A percentile compares a stretch with the other conserved stretches of the same genome.
These are phyloP conservation scores for Cenchrus purpureus DNA, from an alignment of 176 grass and related monocot species.

Conservation along the genomic window DNA sequence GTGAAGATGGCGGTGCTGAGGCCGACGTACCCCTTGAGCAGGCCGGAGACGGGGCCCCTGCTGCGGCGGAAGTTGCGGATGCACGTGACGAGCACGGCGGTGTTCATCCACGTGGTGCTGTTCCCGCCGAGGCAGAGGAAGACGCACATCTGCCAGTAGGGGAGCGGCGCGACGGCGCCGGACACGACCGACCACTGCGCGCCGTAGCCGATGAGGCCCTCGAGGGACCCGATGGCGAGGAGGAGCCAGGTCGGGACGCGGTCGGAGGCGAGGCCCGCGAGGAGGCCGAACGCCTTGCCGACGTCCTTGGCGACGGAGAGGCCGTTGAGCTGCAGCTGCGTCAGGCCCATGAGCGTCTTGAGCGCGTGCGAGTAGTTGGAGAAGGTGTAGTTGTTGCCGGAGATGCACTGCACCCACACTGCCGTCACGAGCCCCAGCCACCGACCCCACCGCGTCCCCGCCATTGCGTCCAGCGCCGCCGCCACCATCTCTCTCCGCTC, in stretches of 20 bases:
- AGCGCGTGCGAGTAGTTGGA: conserved; percentile 92
- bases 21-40: conserved; percentile 92
- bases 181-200: conserved; percentile 91
- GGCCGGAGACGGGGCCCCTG: conserved; percentile 73
- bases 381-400: conserved; percentile 99
- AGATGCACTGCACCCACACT: conserved; percentile 99
- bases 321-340: conserved; percentile 90
- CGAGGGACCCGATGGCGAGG: conserved; percentile 87
- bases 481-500: conserved; percentile 28
- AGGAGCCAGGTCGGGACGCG: conserved; percentile 78
- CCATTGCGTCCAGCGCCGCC: conserved; percentile 49
- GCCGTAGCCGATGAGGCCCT: conserved; percentile 87
- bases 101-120: conserved; percentile 99
- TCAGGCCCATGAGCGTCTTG: conserved; percentile 90
- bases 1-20: conserved; percentile 99
- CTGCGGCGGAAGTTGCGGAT: conserved; percentile 95
- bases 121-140: conserved; percentile 96
- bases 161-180: conserved; percentile 59
- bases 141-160: conserved; percentile 99
- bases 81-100: conserved; percentile 94
- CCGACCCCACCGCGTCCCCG: conserved; percentile 56
- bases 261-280: conserved; percentile 90
- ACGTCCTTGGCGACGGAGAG: conserved; percentile 98
- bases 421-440: conserved; percentile 91
- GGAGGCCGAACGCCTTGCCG: conserved; percentile 94